Conservation (phyloP, 352 stramenopile genomes). For the Globisporangium recalcitrans region DNA sequence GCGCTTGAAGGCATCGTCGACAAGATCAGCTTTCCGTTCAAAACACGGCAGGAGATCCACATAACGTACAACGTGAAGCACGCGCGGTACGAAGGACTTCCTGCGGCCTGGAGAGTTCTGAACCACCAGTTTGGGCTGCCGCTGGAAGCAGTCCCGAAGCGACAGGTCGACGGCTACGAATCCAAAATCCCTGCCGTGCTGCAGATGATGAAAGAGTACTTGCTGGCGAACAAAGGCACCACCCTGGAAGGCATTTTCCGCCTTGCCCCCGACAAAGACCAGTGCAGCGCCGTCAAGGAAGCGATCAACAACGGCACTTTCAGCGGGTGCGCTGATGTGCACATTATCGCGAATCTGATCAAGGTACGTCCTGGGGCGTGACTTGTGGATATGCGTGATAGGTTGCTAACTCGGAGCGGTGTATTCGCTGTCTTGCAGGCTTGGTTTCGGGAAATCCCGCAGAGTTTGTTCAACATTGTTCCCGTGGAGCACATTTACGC, state of each 20-base stretch:
- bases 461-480: conserved; percentile 64
- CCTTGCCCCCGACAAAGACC: conserved; percentile 57
- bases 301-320: conserved; percentile 69
- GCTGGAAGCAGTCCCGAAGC: conserved; percentile 55
- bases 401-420: not conserved
- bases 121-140: conserved; percentile 78
- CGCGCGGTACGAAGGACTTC: conserved; percentile 72
- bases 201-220: conserved; percentile 64
- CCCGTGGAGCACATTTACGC: conserved; percentile 56
- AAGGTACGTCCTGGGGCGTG: conserved; percentile 28
- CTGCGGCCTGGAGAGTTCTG: conserved; percentile 47
- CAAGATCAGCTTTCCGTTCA: conserved; percentile 64
- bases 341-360: conserved; percentile 81
- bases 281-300: conserved; percentile 50
- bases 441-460: conserved; percentile 78
- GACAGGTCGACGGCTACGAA: conserved; percentile 49
- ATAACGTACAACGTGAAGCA: conserved; percentile 67
- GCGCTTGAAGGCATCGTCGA: conserved; percentile 10
- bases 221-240: conserved; percentile 44
- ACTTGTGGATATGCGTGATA: not conserved
- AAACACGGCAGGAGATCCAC: conserved; percentile 58
- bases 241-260: conserved; percentile 71
- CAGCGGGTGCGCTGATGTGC: conserved; percentile 52
- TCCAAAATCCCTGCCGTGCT: conserved; percentile 67
- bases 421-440: conserved; percentile 27